phyloP scores from a whole-genome alignment of 2,329 filamentous ascomycete species.

The Aspergillus sp. region DNA sequence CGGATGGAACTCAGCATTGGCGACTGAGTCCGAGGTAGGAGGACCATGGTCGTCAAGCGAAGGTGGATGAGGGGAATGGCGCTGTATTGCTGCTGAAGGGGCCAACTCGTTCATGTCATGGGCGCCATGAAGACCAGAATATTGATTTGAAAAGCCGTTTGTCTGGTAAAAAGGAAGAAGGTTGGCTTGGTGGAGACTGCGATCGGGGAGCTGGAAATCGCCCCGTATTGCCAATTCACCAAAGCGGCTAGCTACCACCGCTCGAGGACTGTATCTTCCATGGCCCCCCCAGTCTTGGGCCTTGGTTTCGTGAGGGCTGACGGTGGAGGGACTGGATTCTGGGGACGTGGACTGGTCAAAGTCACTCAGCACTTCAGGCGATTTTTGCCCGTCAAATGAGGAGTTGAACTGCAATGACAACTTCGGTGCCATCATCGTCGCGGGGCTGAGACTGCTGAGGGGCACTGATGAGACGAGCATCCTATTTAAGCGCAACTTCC shows the following conservation, averaged over 20 bases:
- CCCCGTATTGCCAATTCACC: conserved; percentile 41
- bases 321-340: conserved; percentile 31
- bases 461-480: conserved; percentile 19
- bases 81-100: conserved; percentile 3
- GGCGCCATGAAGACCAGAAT: conserved; percentile 10
- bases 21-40: conserved; percentile 8
- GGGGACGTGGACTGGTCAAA: conserved; percentile 34
- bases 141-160: conserved; percentile 11
- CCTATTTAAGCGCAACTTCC: conserved; percentile 1
- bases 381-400: conserved; percentile 37
- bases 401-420: conserved; percentile 28
- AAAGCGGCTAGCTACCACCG: conserved; percentile 40
- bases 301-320: conserved; percentile 31
- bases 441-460: conserved; percentile 27
- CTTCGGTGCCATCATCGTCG: conserved; percentile 31
- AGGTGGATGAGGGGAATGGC: not conserved
- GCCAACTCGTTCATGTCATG: conserved; percentile 22
- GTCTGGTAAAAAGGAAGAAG: conserved; percentile 13
- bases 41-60: not conserved
- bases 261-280: conserved; percentile 39
- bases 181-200: conserved; percentile 12
- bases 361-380: conserved; percentile 32
- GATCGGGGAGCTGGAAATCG: conserved; percentile 22
- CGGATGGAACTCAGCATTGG: conserved; percentile 5
- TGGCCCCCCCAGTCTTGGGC: conserved; percentile 33